Conservation (phyloP, 257 asterid genomes). For the Ballota nigra region DNA sequence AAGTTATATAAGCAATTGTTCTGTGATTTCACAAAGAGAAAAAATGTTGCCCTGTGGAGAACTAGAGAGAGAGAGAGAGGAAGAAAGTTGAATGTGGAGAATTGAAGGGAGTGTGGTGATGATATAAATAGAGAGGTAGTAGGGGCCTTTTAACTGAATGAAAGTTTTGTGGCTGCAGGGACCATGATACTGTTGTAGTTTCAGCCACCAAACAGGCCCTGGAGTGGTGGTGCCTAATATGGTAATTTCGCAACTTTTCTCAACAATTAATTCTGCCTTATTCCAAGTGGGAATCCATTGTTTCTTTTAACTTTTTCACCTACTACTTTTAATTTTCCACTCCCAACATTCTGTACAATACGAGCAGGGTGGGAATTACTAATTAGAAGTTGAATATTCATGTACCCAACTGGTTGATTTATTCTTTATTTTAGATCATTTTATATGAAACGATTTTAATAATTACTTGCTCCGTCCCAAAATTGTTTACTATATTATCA, state of each 20-base stretch:
- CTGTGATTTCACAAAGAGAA: background rate
- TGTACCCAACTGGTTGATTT: no score
- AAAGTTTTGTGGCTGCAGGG: conserved; percentile 34
- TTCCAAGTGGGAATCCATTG: conserved; percentile 21
- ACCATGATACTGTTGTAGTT: conserved; percentile 28
- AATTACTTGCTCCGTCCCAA: no score
- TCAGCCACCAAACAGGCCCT: conserved; percentile 27
- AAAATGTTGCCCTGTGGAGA: background rate
- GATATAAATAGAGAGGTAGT: conserved; percentile 42
- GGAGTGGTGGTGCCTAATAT: background rate
- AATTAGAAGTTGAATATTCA: background rate
- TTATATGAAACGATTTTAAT: no score
- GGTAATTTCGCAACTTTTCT: background rate
- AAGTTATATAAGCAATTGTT: background rate
- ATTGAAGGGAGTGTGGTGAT: conserved; percentile 25
- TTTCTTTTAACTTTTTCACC: background rate
- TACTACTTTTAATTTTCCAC: background rate
- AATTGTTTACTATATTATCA: no score
- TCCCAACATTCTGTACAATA: background rate
- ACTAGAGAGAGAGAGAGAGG: background rate
- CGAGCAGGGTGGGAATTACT: background rate
- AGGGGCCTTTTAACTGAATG: conserved; percentile 23
- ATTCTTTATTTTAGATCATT: no score
- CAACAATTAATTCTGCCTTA: background rate
- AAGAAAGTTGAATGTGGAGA: conserved; percentile 28